These are phyloP conservation scores for Bacterosira constricta DNA, from an alignment of 108 stramenopile species.

Conservation along the genomic window DNA sequence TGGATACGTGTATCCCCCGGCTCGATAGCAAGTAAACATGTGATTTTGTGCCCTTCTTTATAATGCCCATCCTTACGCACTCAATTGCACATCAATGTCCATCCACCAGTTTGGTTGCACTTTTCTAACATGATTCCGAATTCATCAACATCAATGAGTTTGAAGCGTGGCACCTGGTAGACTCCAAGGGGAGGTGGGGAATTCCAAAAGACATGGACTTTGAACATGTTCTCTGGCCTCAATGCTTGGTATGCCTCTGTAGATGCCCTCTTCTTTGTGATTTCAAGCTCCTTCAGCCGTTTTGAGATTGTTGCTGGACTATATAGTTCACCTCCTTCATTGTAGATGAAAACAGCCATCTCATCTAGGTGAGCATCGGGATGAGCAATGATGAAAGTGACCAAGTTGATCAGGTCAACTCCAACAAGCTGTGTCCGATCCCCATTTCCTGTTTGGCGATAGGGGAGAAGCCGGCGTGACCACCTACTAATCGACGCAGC, in stretches of 20 bases:
- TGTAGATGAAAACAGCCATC: conserved; percentile 1
- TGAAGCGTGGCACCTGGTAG: not conserved
- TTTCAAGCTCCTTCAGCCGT: conserved; percentile 5
- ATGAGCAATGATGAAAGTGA: not conserved
- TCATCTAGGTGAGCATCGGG: not conserved
- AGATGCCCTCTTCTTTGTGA: not conserved
- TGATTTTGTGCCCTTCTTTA: not conserved
- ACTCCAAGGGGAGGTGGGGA: conserved; percentile 12
- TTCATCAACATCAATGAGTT: conserved; percentile 19
- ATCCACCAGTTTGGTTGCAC: conserved; percentile 10
- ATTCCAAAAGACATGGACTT: not conserved
- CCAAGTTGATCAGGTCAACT: conserved; percentile 4
- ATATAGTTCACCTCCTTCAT: conserved; percentile 14
- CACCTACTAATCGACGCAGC: not conserved
- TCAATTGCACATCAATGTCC: not conserved
- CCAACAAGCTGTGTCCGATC: not conserved
- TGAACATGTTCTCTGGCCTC: not conserved
- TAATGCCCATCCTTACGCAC: conserved; percentile 20
- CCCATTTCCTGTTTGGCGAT: not conserved
- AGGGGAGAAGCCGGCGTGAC: not conserved
- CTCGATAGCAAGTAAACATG: conserved; percentile 6
- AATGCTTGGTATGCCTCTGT: conserved; percentile 18
- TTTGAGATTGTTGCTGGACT: not conserved
- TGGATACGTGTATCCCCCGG: not conserved
- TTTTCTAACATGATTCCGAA: conserved; percentile 5